A percentile compares a stretch with the other conserved stretches of the same genome.
Evolutionary conservation across 2,329 filamentous ascomycete species (phyloP).

Genomic region (Ustulina deusta): DNA sequence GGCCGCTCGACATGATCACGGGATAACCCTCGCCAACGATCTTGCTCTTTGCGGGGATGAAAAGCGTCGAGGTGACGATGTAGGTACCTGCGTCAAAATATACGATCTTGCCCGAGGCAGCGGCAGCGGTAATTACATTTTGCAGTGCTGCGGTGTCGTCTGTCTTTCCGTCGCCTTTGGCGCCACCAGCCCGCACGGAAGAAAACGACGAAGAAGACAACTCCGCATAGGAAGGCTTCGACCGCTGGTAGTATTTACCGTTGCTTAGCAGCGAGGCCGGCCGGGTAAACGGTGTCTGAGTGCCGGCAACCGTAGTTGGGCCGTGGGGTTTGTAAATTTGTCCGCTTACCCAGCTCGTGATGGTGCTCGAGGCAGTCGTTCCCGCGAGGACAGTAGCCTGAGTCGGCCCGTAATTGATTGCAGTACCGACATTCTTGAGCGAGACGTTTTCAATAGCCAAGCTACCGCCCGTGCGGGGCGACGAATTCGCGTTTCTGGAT

Average conservation of each 20-base stretch:
- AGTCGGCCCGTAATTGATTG: slow-evolving; percentile 60
- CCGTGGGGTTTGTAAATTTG: slow-evolving; percentile 69
- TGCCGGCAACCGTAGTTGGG: slow-evolving; percentile 62
- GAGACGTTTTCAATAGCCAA: slow-evolving; percentile 63
- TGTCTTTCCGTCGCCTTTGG: slow-evolving; percentile 77
- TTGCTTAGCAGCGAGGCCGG: slow-evolving; percentile 66
- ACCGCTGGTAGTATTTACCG: slow-evolving; percentile 74
- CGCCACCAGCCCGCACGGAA: slow-evolving; percentile 75
- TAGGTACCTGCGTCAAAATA: slow-evolving; percentile 74
- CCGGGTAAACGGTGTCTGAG: slow-evolving; percentile 59
- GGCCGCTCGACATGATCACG: slow-evolving; percentile 64
- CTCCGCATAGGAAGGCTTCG: slow-evolving; percentile 80
- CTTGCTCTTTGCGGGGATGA: slow-evolving; percentile 61
- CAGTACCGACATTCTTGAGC: slow-evolving; percentile 56
- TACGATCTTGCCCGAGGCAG: slow-evolving; percentile 65
- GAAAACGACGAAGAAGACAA: slow-evolving; percentile 71
- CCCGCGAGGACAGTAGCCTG: slow-evolving; percentile 66
- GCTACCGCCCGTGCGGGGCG: slow-evolving; percentile 56
- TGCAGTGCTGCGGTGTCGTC: slow-evolving; percentile 83
- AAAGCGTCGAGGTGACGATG: slow-evolving; percentile 66
- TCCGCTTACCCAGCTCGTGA: slow-evolving; percentile 74
- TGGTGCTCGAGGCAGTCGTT: slow-evolving; percentile 57
- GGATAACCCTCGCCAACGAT: slow-evolving; percentile 71
- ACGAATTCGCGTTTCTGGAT: slow-evolving; percentile 56
- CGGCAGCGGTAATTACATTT: slow-evolving; percentile 68